Conservation (phyloP, 192 early-diverging fungal species). For the Linnemannia exigua region DNA sequence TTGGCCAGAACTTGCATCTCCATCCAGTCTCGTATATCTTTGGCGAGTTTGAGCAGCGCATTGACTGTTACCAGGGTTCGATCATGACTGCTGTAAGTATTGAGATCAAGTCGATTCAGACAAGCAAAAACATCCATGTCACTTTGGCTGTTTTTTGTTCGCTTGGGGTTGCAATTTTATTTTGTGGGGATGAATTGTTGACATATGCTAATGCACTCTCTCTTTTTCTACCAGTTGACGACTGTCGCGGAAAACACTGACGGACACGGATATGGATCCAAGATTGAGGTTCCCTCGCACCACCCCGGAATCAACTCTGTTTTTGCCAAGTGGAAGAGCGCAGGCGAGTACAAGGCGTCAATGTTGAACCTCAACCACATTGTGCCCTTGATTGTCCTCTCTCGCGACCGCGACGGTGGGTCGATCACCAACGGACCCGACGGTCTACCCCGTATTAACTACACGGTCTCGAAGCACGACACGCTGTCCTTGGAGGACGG, state of each 20-base stretch:
- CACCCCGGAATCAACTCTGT: slow-evolving; percentile 66
- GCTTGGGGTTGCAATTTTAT: background rate
- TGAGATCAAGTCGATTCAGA: background rate
- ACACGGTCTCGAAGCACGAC: slow-evolving; percentile 67
- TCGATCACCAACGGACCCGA: slow-evolving; percentile 59
- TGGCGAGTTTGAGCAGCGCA: slow-evolving; percentile 73
- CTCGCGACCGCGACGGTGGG: slow-evolving; percentile 74
- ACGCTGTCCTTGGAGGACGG: slow-evolving; percentile 60
- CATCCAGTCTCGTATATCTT: slow-evolving; percentile 75
- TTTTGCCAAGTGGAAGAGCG: slow-evolving; percentile 63
- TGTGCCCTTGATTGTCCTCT: slow-evolving; percentile 65
- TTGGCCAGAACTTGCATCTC: slow-evolving; percentile 74
- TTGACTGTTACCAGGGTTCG: slow-evolving; percentile 67
- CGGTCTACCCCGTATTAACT: slow-evolving; percentile 62
- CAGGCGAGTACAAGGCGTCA: slow-evolving; percentile 65
- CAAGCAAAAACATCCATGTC: background rate
- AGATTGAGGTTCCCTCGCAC: slow-evolving; percentile 71
- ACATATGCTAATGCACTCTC: background rate
- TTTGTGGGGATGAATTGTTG: background rate
- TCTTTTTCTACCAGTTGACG: slow-evolving; percentile 28
- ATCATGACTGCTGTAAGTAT: slow-evolving; percentile 78
- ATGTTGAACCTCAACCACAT: slow-evolving; percentile 66
- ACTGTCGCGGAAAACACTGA: slow-evolving; percentile 70
- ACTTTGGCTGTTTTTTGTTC: slow-evolving; percentile 1
- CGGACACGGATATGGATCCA: slow-evolving; percentile 74